Base-by-base conservation (phyloP, 2,329 filamentous ascomycete genomes). In the Colletotrichum theobromicola region DNA sequence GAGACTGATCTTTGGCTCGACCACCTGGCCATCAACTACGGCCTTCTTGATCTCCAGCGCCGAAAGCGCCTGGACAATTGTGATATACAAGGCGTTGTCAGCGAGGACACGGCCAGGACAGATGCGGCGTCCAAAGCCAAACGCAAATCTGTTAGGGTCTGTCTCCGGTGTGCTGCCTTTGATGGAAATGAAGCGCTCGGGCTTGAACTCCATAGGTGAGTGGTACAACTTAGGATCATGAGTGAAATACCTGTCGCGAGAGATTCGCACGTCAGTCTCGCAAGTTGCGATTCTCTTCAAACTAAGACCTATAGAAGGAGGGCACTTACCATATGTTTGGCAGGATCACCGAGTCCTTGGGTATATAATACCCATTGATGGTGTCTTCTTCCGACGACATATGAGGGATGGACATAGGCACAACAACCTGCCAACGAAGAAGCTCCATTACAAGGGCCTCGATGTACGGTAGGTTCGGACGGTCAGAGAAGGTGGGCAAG, bases 381-480 rank as follows among this genome's bases (percentile, higher is more conserved):
- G 32, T 34, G 30, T 37, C 13, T 4, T 72, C 73, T 34, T 72
- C 81, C 3, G 81, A 78, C 1, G 86, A 83, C 3, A 81, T 78
- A 70, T 87, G 84, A 1, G 83, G 80, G 4, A 88, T 30, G 3
- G 24, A n/a, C 65, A 89, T 85, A 57, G 88, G 87, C 15, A 86
- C 85, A 1, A 90, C 86, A 0, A 89, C 88, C 13, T 89, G 84
- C 88, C 90, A 91, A 3, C 90, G 85, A 12, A 91, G 80, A 3
- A 87, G 85, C 76, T 92, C 90, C 75, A 90, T 90, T 32, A 91
- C 84, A 10, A 90, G 84, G 2, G 87, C 88, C 32, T 85, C 84
- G 35, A 91, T 79, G 76, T 91, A 92, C 0, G 89, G 89, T 13
- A 92, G 78, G 4, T 82, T 80, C 0, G 83, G 80, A 26, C 84